phyloP scores from a whole-genome alignment of 2,329 filamentous ascomycete genomes.

The Parastagonospora nodorum region DNA sequence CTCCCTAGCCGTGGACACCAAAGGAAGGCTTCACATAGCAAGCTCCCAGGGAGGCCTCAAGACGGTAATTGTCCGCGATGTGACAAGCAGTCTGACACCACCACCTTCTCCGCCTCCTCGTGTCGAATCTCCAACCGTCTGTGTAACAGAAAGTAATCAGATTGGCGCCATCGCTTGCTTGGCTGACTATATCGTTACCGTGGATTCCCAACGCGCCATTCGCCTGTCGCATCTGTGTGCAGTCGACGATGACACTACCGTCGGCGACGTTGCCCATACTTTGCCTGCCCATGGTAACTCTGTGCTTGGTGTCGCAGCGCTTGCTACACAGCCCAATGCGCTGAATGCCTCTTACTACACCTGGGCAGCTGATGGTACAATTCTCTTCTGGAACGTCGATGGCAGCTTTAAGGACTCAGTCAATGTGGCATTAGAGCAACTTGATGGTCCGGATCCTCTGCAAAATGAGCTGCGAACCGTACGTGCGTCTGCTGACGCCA shows the following conservation, averaged over 20 bases:
- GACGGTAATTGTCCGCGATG: slow-evolving; percentile 49
- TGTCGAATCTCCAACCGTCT: slow-evolving; percentile 39
- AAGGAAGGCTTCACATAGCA: slow-evolving; percentile 68
- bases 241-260: slow-evolving; percentile 31
- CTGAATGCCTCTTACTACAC: slow-evolving; percentile 79
- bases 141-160: slow-evolving; percentile 33
- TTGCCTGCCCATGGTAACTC: slow-evolving; percentile 63
- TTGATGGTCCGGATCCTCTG: slow-evolving; percentile 51
- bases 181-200: slow-evolving; percentile 51
- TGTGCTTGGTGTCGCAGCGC: slow-evolving; percentile 69
- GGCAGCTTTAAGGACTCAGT: slow-evolving; percentile 71
- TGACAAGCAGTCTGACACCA: slow-evolving; percentile 35
- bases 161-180: slow-evolving; percentile 47
- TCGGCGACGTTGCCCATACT: slow-evolving; percentile 45
- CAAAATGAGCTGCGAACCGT: slow-evolving; percentile 64
- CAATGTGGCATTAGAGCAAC: slow-evolving; percentile 71
- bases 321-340: slow-evolving; percentile 64
- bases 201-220: slow-evolving; percentile 77
- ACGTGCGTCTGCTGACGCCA: slow-evolving; percentile 64
- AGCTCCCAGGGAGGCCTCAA: slow-evolving; percentile 66
- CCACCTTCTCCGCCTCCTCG: slow-evolving; percentile 43
- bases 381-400: slow-evolving; percentile 81
- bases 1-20: slow-evolving; percentile 66
- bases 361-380: slow-evolving; percentile 80
- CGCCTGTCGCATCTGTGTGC: slow-evolving; percentile 61